phyloP scores from a whole-genome alignment of 2,329 filamentous ascomycete genomes.

The Dothiorella sarmentorum region DNA sequence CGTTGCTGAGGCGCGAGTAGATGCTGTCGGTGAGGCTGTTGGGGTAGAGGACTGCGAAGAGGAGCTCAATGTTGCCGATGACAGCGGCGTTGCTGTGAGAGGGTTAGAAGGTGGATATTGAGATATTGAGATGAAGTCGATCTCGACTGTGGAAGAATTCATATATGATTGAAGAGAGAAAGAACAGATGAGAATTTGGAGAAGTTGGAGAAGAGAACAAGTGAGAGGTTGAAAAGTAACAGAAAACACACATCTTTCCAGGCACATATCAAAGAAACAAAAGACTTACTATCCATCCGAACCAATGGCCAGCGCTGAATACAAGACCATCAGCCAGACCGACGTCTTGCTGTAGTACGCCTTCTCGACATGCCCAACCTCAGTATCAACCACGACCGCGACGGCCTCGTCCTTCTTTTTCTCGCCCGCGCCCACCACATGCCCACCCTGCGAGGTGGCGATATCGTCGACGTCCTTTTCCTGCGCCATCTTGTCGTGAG shows the following conservation, averaged over 20 bases:
- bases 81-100: constrained; percentile 28
- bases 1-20: constrained; percentile 33
- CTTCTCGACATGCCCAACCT: not conserved
- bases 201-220: not conserved
- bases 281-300: constrained; percentile 30
- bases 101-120: not conserved
- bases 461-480: not conserved
- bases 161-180: no score
- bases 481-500: not conserved
- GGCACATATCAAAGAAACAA: not conserved
- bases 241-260: no score
- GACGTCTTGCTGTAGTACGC: constrained; percentile 4
- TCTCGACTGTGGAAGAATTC: no score
- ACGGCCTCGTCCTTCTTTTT: not conserved
- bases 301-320: constrained; percentile 35
- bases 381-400: not conserved
- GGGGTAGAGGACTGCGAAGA: constrained; percentile 33
- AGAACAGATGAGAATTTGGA: not conserved
- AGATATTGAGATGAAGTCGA: not conserved
- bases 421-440: not conserved
- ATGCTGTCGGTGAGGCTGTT: constrained; percentile 28
- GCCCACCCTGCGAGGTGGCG: not conserved
- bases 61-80: constrained; percentile 33
- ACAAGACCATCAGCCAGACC: constrained; percentile 31
- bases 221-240: not conserved